These are phyloP conservation scores for Seminavis robusta DNA, from an alignment of 108 stramenopile species.

Conservation along the genomic window DNA sequence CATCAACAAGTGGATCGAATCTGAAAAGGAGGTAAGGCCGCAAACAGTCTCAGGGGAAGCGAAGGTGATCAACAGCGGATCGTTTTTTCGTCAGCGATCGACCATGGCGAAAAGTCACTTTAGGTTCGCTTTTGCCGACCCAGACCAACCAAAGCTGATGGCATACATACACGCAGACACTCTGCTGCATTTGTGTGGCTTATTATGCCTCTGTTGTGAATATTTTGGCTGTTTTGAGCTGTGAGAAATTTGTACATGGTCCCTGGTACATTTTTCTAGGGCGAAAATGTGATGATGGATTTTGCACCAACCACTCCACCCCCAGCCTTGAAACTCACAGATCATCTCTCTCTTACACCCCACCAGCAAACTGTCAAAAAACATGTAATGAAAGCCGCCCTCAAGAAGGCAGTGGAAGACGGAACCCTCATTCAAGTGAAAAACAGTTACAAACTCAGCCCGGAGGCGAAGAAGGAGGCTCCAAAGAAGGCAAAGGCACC, in stretches of 20 bases:
- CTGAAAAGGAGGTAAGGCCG: conserved; percentile 57
- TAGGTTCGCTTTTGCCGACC: not conserved
- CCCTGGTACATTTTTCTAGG: conserved; percentile 1
- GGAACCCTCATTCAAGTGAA: conserved; percentile 64
- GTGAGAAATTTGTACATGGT: not conserved
- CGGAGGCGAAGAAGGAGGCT: conserved; percentile 45
- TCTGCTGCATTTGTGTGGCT: not conserved
- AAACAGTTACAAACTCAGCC: conserved; percentile 67
- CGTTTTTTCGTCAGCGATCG: not conserved
- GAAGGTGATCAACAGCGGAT: not conserved
- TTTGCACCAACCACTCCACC: not conserved
- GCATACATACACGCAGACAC: not conserved
- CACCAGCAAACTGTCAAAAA: conserved; percentile 51
- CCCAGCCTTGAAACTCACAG: not conserved
- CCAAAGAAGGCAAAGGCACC: not conserved
- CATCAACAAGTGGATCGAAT: conserved; percentile 78
- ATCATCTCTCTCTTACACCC: not conserved
- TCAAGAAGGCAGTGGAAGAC: conserved; percentile 63
- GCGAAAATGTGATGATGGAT: conserved; percentile 5
- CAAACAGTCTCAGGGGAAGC: no score
- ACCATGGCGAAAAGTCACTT: not conserved
- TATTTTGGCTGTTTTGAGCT: not conserved
- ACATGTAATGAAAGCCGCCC: conserved; percentile 57
- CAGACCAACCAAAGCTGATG: not conserved
- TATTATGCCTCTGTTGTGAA: not conserved